Evolutionary conservation across 129 eudicot species (phyloP).

Genomic region (Daucus carota): DH1_v3.0 NC_030388.2:12251501-12252000

Average conservation of each 20-base stretch:
- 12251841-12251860: slow-evolving; percentile 60
- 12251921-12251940: slow-evolving; percentile 80
- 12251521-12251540: neutral
- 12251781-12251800: slow-evolving; percentile 98
- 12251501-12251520: neutral
- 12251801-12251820: slow-evolving; percentile 72
- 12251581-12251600: neutral
- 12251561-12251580: neutral
- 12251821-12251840: slow-evolving; percentile 48
- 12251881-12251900: slow-evolving; percentile 75
- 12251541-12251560: neutral
- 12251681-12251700: slow-evolving; percentile 7
- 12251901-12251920: slow-evolving; percentile 90
- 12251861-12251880: slow-evolving; percentile 59
- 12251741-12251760: slow-evolving; percentile 74
- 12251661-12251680: slow-evolving; percentile 11
- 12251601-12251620: neutral
- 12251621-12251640: neutral
- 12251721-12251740: slow-evolving; percentile 48
- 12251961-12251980: slow-evolving; percentile 86
- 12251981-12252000: slow-evolving; percentile 88
- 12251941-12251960: slow-evolving; percentile 80
- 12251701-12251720: neutral
- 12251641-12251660: neutral
- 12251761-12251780: slow-evolving; percentile 89